Evolutionary conservation across 2,329 filamentous ascomycete genomes (phyloP).

Genomic region (Sporothrix humicola): DNA sequence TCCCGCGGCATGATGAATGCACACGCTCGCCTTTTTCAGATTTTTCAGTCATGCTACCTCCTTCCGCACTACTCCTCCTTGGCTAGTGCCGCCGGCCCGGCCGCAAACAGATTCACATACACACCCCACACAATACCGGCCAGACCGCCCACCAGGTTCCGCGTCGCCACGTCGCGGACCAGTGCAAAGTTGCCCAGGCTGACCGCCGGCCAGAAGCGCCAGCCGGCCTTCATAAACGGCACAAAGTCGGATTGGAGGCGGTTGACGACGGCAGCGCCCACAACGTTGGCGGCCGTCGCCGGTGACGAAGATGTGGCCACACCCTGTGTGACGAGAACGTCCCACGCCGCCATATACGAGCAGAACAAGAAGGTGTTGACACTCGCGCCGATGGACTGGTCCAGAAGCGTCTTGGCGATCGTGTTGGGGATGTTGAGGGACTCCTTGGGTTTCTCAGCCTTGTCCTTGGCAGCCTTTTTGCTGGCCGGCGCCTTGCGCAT

Average conservation of each 20-base stretch:
- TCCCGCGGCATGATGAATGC: not conserved
- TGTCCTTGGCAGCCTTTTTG: constrained; percentile 47
- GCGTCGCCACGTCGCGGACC: constrained; percentile 67
- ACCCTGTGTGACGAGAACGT: constrained; percentile 33
- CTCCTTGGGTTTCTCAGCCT: constrained; percentile 47
- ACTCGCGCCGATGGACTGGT: constrained; percentile 70
- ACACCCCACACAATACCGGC: constrained; percentile 74
- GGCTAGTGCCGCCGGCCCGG: not conserved
- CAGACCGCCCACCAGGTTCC: constrained; percentile 69
- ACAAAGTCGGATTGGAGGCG: constrained; percentile 62
- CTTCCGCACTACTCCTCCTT: constrained; percentile 4
- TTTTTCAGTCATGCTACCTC: not conserved
- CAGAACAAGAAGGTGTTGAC: constrained; percentile 71
- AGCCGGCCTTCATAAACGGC: constrained; percentile 69
- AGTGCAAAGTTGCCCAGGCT: constrained; percentile 70
- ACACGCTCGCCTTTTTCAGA: not conserved
- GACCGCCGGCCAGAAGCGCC: constrained; percentile 72
- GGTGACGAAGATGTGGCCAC: constrained; percentile 16
- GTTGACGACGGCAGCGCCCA: constrained; percentile 49
- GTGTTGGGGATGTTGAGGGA: constrained; percentile 68
- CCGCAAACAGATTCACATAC: constrained; percentile 54
- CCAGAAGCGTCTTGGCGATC: constrained; percentile 68
- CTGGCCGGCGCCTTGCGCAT: constrained; percentile 51
- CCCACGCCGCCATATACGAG: constrained; percentile 55
- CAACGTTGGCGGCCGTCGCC: constrained; percentile 39